Evolutionary conservation across 2,329 filamentous ascomycete species (phyloP).

Genomic region (Ophiostoma sp.): DNA sequence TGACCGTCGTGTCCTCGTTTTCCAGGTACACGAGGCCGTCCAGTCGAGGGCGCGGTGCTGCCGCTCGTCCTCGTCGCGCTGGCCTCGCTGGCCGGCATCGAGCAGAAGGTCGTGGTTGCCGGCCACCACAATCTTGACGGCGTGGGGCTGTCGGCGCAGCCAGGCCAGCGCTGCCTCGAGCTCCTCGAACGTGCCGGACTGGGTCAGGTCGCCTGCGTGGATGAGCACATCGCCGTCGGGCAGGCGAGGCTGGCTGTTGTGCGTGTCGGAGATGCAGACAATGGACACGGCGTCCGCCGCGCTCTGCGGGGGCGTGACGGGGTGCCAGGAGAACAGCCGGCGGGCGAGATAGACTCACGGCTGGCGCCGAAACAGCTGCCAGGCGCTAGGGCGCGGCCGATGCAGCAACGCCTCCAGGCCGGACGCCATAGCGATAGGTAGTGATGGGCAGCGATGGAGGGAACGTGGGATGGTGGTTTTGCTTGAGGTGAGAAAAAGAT

Average conservation of each 20-base stretch:
- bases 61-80: background rate
- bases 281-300: background rate
- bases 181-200: background rate
- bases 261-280: conserved; percentile 3
- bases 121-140: conserved; percentile 42
- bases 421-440: background rate
- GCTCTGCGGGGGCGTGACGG: background rate
- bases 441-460: background rate
- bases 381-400: background rate
- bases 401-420: background rate
- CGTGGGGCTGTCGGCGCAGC: conserved; percentile 38
- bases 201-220: background rate
- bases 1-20: background rate
- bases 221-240: background rate
- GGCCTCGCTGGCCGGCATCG: background rate
- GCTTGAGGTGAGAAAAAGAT: too few relatives aligned
- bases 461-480: too few relatives aligned
- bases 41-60: background rate
- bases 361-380: background rate
- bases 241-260: background rate
- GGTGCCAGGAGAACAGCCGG: background rate
- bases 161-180: conserved; percentile 36
- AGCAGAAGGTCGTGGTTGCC: conserved; percentile 35
- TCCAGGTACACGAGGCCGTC: background rate
- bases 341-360: background rate